A percentile compares a stretch with the other conserved stretches of the same genome.
Evolutionary conservation across 331 rosid genomes (phyloP).

Genomic region (Rosa hybrid): DNA sequence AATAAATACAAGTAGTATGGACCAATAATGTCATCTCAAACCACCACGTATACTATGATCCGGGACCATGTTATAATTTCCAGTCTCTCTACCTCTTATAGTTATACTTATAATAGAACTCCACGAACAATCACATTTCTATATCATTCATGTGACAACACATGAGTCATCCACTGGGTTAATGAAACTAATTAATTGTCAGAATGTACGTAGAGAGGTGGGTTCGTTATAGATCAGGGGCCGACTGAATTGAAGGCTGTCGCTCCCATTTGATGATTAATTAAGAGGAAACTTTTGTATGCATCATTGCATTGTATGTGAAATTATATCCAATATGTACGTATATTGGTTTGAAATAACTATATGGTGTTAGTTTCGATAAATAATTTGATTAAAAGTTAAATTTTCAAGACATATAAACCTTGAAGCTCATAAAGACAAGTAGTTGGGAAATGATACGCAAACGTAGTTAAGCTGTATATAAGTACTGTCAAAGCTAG

Average conservation of each 20-base stretch:
- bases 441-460: background rate
- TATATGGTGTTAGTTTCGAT: background rate
- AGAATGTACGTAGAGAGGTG: background rate
- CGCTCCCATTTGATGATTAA: background rate
- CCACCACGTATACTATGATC: too few relatives aligned
- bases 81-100: too few relatives aligned
- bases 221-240: background rate
- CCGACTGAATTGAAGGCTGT: background rate
- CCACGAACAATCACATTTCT: too few relatives aligned
- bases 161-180: too few relatives aligned
- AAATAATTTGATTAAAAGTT: background rate
- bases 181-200: too few relatives aligned
- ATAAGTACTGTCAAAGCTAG: background rate
- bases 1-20: too few relatives aligned
- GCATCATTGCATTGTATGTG: too few relatives aligned
- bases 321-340: background rate
- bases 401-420: background rate
- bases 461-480: background rate
- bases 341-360: background rate
- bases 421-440: background rate
- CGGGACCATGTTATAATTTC: too few relatives aligned
- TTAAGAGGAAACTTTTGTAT: too few relatives aligned
- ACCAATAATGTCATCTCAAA: too few relatives aligned
- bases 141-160: too few relatives aligned
- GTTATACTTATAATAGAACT: too few relatives aligned